Evolutionary conservation across 2,329 filamentous ascomycete species (phyloP).

Genomic region (Dothidotthia symphoricarpi): DNA sequence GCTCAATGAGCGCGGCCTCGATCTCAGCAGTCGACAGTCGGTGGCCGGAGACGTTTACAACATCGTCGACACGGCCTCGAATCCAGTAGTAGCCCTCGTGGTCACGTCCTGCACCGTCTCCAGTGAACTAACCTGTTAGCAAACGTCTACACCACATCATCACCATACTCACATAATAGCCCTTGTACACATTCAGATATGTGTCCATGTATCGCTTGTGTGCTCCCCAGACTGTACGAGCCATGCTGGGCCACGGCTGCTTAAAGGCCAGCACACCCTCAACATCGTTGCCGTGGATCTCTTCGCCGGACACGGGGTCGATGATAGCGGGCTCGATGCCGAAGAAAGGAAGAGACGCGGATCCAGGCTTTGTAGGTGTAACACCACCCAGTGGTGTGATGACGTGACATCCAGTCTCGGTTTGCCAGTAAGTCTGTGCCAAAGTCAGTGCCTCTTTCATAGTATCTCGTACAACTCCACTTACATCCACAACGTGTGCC

Average conservation of each 20-base stretch:
- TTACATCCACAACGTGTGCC: constrained; percentile 89
- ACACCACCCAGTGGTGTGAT: constrained; percentile 91
- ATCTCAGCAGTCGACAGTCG: constrained; percentile 96
- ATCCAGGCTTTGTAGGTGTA: constrained; percentile 94
- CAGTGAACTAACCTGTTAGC: constrained; percentile 65
- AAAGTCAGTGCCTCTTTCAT: constrained; percentile 15
- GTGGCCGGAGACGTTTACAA: constrained; percentile 97
- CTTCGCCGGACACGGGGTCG: constrained; percentile 90
- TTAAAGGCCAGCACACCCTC: constrained; percentile 97
- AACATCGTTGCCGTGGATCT: constrained; percentile 92
- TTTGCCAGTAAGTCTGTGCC: constrained; percentile 97
- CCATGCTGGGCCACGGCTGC: constrained; percentile 98
- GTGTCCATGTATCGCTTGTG: constrained; percentile 99
- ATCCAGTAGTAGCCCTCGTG: constrained; percentile 99
- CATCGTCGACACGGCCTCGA: constrained; percentile 94
- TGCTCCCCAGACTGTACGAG: constrained; percentile 93
- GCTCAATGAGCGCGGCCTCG: constrained; percentile 93
- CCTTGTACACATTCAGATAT: constrained; percentile 95
- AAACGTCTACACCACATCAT: constrained; percentile 1
- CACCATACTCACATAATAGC: constrained; percentile 76
- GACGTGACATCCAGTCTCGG: constrained; percentile 94
- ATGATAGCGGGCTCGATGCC: constrained; percentile 97
- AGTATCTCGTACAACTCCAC: constrained; percentile 41
- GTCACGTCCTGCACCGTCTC: constrained; percentile 91
- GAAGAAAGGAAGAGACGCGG: constrained; percentile 95